phyloP scores from a whole-genome alignment of 2,329 filamentous ascomycete genomes.

The Cercospora brassicicola region DNA sequence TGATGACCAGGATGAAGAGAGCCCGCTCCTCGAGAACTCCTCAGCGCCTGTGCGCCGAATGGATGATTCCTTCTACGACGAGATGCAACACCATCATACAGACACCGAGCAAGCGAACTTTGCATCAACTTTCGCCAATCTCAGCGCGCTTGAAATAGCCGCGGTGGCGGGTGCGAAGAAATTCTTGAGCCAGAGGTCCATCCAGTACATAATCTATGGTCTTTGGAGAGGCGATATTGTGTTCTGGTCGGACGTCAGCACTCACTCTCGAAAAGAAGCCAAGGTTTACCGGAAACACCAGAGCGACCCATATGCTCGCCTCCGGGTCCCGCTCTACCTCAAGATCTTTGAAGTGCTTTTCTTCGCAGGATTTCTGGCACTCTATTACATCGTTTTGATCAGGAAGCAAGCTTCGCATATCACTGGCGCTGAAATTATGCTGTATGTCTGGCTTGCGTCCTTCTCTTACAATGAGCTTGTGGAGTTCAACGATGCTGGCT shows the following conservation, averaged over 20 bases:
- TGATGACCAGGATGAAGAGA: slow-evolving; percentile 27
- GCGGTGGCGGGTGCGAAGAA: slow-evolving; percentile 79
- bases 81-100: slow-evolving; percentile 20
- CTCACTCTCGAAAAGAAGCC: slow-evolving; percentile 71
- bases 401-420: slow-evolving; percentile 66
- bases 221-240: slow-evolving; percentile 86
- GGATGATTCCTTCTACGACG: slow-evolving; percentile 32
- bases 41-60: slow-evolving; percentile 10
- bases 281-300: slow-evolving; percentile 68
- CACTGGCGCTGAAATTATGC: slow-evolving; percentile 66
- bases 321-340: slow-evolving; percentile 78
- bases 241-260: slow-evolving; percentile 78
- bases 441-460: slow-evolving; percentile 83
- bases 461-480: slow-evolving; percentile 79
- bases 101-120: slow-evolving; percentile 26
- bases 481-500: slow-evolving; percentile 81
- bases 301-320: slow-evolving; percentile 71
- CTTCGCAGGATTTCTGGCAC: slow-evolving; percentile 70
- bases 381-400: slow-evolving; percentile 86
- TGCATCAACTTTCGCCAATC: slow-evolving; percentile 69
- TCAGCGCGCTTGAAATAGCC: slow-evolving; percentile 86
- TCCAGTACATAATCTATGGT: slow-evolving; percentile 79
- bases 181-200: slow-evolving; percentile 75
- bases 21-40: slow-evolving; percentile 26
- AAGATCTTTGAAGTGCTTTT: slow-evolving; percentile 83